Evolutionary conservation across 2,329 filamentous ascomycete species (phyloP), one percentile per base, ranked within the genome.

Genomic region (Penicillium digitatum): DNA sequence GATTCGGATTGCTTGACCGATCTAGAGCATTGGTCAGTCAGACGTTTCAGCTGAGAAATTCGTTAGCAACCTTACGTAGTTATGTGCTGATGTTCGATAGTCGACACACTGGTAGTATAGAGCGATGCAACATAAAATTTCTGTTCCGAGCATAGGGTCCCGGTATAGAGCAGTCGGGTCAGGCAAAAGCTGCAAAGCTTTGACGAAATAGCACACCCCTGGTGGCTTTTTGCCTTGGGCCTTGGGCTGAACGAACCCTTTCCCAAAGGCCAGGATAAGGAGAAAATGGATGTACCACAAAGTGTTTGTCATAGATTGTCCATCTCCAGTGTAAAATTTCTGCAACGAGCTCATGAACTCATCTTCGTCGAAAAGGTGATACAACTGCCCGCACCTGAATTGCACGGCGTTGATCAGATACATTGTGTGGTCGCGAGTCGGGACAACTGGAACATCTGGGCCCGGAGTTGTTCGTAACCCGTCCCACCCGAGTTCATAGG

Each of bases 341-440:
- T 72, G 67, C 10, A 79, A 65, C 5, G 71, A 68, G 8, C 58
- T 61, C 74, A 79, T 81, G 49, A 83, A 83, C 0, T 69, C 71
- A 5, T 76, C 70, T 46, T 82, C 24, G 20, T 83, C 81, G 29
- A 81, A 81, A 0, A 83, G 64, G 39, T 81, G 80, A 44, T 82
- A 80, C 2, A 82, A 61, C 24, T 81, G 79, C 6, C 76, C 74
- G 48, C 79, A 80, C 49, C 81, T 79, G 26, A 83, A 83, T 48
- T 82, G 81, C 50, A 82, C 80, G 0, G 78, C 76, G 55, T 82
- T 82, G 59, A 82, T 76, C 20, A 82, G 66, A 51, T 79, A 82
- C 14, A 79, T 69, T 3, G 79, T 77, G 60, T 79, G 75, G 55
- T 83, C 81, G 0, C 78, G 72, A 3, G 76, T 79, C 0, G 80